Base-by-base conservation (phyloP, 1,284 basidiomycete genomes). In the Ceratobasidium sp. region DNA sequence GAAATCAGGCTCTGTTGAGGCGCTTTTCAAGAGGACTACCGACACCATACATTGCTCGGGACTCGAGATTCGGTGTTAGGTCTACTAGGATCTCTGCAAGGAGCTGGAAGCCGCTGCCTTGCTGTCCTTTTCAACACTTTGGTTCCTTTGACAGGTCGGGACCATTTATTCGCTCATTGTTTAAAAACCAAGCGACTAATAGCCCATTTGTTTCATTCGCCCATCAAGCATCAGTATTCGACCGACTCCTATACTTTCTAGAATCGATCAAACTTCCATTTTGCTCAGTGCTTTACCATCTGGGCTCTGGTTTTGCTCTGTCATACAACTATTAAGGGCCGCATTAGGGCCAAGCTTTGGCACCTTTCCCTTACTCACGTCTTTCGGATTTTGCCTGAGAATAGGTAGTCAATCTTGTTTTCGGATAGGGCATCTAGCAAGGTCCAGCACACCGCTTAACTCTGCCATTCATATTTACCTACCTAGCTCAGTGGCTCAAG, bases 401-500 rank as follows among this genome's bases (percentile, higher is more conserved):
- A 34, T 34, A 34, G 34, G 8, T 8, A 34, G 8, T 51, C n/a
- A 51, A 16, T 16, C 2, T 2, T 4, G 5, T 51, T 27, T 19
- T 51, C 49, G 24, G 22, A 49, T 46, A 78, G 76, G 78, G 77
- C 9, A 43, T 78, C 1, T 56, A 79, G 7, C 77, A 74, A 41
- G 79, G 78, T 6, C 27, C 76, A 13, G 68, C 74, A 0, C 77
- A 76, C 29, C 78, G 76, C 14, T 62, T 79, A 37, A 61, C 77
- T 49, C 74, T 78, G 29, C 78, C 79, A 4, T 75, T 79, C 39
- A 77, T 78, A 24, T 51, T 77, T 9, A 76, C 78, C 16, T 76
- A 77, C 54, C 79, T 78, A 1, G 58, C 75, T 24, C 79, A 79
- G 74, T 80, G 79, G 79, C 79, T 80, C 75, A 76, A 76, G 41